Percentiles rank a stretch among this genome's conserved stretches.
Evolutionary conservation across 2,329 filamentous ascomycete genomes (phyloP).

Genomic region (Fusarium graminum): DNA sequence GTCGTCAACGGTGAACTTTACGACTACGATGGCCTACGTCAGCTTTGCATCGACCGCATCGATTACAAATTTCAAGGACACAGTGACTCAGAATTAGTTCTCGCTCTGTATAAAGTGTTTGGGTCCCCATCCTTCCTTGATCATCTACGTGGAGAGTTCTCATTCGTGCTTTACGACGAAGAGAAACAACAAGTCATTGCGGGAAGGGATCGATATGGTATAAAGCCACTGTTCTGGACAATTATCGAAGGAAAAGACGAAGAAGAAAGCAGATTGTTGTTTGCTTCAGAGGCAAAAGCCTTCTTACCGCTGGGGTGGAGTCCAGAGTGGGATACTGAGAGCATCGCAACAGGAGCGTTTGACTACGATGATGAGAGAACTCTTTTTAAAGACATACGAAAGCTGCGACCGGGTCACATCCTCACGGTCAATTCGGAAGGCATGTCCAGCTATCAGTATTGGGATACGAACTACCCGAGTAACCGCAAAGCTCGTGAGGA

Average conservation of each 20-base stretch:
- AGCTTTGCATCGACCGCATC: not conserved
- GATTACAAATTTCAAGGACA: not conserved
- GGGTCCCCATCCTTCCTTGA: not conserved
- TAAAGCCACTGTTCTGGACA: not conserved
- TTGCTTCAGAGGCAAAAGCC: conserved; percentile 1
- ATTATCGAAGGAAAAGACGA: not conserved
- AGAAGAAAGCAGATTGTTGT: not conserved
- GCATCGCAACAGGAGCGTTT: not conserved
- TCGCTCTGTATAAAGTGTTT: not conserved
- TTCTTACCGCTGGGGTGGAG: not conserved
- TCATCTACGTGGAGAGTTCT: not conserved
- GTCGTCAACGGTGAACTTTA: conserved; percentile 1
- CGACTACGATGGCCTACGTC: not conserved
- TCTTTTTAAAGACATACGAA: not conserved
- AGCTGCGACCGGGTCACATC: not conserved
- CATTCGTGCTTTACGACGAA: not conserved
- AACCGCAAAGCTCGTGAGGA: not conserved
- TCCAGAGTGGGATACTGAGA: not conserved
- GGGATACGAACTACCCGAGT: not conserved
- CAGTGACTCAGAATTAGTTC: not conserved
- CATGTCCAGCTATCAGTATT: not conserved
- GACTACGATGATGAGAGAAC: not conserved
- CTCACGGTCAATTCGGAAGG: not conserved
- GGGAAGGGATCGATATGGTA: not conserved
- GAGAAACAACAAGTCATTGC: not conserved